phyloP scores from a whole-genome alignment of 345 rosid genomes.

The Eucalyptus sideroxylon region DNA sequence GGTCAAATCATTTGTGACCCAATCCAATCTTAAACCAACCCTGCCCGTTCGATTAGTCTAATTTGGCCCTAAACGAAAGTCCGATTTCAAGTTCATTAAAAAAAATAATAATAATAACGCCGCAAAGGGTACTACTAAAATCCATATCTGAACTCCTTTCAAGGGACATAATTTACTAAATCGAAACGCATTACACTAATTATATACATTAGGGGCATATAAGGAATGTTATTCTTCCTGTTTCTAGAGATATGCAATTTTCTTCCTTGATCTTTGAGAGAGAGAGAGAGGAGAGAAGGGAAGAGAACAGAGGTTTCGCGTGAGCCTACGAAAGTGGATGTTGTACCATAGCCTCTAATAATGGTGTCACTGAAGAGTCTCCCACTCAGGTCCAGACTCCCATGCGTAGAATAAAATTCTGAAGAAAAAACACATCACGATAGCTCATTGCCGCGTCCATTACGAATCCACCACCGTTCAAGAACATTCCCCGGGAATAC shows the following conservation, averaged over 20 bases:
- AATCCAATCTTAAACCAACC: not conserved
- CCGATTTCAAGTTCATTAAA: not conserved
- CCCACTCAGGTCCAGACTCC: not conserved
- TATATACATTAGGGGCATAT: not conserved
- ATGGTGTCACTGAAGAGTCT: not conserved
- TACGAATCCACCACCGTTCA: not conserved
- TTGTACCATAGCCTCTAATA: not conserved
- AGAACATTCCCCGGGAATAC: not conserved
- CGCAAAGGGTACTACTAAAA: not conserved
- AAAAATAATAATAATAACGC: too few species aligned
- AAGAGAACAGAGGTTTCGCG: not conserved
- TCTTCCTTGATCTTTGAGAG: not conserved
- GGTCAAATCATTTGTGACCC: not conserved
- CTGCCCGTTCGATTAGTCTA: too few species aligned
- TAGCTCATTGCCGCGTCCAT: not conserved
- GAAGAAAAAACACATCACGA: not conserved
- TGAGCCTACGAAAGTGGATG: not conserved
- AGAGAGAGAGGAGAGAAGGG: too few species aligned
- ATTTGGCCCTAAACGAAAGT: not conserved
- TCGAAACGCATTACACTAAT: not conserved
- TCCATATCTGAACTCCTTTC: not conserved
- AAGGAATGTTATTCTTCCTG: not conserved
- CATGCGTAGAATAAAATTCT: not conserved
- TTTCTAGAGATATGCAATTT: not conserved
- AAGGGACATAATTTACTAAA: not conserved